These are phyloP conservation scores for Pseudotsuga menziesii DNA, from an alignment of 75 land plant species.

Conservation along the genomic window DNA sequence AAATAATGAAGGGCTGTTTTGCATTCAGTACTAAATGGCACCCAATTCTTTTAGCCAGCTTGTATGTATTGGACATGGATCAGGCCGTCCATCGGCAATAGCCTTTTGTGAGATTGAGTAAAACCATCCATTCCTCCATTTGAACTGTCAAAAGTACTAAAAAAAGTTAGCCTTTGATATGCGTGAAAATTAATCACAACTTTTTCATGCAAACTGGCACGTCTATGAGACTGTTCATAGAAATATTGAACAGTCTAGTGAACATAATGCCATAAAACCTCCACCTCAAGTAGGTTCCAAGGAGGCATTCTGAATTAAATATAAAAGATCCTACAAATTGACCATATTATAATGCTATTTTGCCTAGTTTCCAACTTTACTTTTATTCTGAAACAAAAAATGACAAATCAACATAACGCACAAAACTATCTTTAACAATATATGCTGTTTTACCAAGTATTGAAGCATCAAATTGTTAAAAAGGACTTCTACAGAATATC, in stretches of 20 bases:
- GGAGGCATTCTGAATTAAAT: no score
- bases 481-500: no score
- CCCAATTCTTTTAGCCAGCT: conserved; percentile 86
- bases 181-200: not conserved
- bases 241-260: not conserved
- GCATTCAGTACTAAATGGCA: conserved; percentile 22
- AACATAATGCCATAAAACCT: not conserved
- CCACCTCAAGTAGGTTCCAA: not conserved
- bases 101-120: conserved; percentile 75
- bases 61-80: conserved; percentile 94
- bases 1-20: no score
- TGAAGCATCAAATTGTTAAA: no score
- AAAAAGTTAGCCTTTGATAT: not conserved
- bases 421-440: no score
- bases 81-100: conserved; percentile 56
- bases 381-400: no score
- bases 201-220: not conserved
- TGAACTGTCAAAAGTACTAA: conserved; percentile 54
- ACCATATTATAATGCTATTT: no score
- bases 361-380: no score
- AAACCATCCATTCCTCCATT: conserved; percentile 99
- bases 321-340: no score
- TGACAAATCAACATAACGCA: no score
- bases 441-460: no score
- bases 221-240: not conserved